phyloP scores from a whole-genome alignment of 2,329 filamentous ascomycete genomes.

The Orbilia quercus region DNA sequence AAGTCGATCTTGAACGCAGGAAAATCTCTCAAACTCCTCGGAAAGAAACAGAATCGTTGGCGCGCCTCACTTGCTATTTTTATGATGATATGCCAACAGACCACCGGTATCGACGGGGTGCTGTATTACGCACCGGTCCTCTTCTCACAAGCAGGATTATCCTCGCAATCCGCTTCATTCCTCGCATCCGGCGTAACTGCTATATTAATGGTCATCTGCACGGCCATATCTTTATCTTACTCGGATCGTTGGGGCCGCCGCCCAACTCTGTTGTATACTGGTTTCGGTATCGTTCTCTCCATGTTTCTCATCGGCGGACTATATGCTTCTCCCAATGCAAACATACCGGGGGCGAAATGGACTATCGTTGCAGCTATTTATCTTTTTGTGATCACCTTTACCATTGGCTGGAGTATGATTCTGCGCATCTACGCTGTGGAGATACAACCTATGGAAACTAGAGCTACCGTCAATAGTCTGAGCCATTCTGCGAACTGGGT shows the following conservation, averaged over 20 bases:
- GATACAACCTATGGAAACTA: slow-evolving; percentile 69
- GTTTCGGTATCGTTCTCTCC: slow-evolving; percentile 66
- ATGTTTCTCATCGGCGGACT: slow-evolving; percentile 70
- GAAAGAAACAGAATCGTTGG: slow-evolving; percentile 64
- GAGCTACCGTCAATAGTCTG: slow-evolving; percentile 69
- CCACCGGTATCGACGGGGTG: slow-evolving; percentile 73
- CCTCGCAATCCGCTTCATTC: slow-evolving; percentile 69
- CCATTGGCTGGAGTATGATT: slow-evolving; percentile 68
- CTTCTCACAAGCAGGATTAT: slow-evolving; percentile 71
- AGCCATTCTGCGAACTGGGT: slow-evolving; percentile 69
- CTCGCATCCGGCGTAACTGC: slow-evolving; percentile 72
- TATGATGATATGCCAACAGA: slow-evolving; percentile 71
- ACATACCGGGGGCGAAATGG: slow-evolving; percentile 65
- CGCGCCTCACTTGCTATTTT: slow-evolving; percentile 69
- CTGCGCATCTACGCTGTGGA: slow-evolving; percentile 71
- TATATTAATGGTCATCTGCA: slow-evolving; percentile 70
- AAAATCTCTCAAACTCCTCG: slow-evolving; percentile 54
- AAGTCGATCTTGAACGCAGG: slow-evolving; percentile 35
- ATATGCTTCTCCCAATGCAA: slow-evolving; percentile 66
- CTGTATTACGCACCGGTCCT: slow-evolving; percentile 73
- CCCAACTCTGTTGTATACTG: slow-evolving; percentile 69
- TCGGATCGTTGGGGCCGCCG: slow-evolving; percentile 71
- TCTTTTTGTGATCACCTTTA: slow-evolving; percentile 66
- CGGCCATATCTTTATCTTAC: slow-evolving; percentile 69
- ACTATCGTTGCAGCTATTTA: slow-evolving; percentile 68